These are phyloP conservation scores for Hexamita inflata DNA, from an alignment of 208 protist genomes.

Conservation along the genomic window DNA sequence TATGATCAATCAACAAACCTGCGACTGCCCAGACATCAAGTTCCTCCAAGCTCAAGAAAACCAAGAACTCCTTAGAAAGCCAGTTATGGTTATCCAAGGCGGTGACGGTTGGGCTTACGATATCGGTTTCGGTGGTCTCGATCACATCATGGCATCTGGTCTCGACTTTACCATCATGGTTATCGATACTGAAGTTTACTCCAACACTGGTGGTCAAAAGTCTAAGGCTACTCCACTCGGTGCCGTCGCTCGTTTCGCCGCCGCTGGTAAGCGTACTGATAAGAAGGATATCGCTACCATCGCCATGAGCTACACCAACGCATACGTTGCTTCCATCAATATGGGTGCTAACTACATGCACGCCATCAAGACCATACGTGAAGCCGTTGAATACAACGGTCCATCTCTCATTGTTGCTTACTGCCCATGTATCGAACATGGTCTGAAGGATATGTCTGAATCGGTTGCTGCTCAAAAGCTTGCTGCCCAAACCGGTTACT, in stretches of 20 bases:
- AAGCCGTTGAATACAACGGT: slow-evolving; percentile 46
- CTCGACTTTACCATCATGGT: slow-evolving; percentile 40
- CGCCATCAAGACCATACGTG: slow-evolving; percentile 34
- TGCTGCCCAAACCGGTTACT: slow-evolving; percentile 48
- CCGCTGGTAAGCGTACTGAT: slow-evolving; percentile 35
- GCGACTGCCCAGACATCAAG: not conserved
- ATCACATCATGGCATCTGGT: slow-evolving; percentile 45
- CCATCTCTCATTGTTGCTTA: slow-evolving; percentile 47
- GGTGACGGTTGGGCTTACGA: slow-evolving; percentile 55
- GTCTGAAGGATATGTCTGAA: slow-evolving; percentile 22
- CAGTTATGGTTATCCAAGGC: slow-evolving; percentile 24
- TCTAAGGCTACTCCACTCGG: slow-evolving; percentile 45
- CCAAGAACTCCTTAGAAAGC: slow-evolving; percentile 35
- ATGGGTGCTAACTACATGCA: slow-evolving; percentile 38
- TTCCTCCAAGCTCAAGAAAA: not conserved
- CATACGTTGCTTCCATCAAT: slow-evolving; percentile 46
- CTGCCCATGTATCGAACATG: slow-evolving; percentile 48
- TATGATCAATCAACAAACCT: not conserved
- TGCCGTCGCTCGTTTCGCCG: slow-evolving; percentile 44
- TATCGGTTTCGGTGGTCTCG: slow-evolving; percentile 52
- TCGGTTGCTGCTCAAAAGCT: slow-evolving; percentile 28
- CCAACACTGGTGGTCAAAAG: slow-evolving; percentile 53
- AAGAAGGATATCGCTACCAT: slow-evolving; percentile 51
- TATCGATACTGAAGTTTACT: slow-evolving; percentile 53
- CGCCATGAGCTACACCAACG: slow-evolving; percentile 40